Conservation (phyloP, 2,329 filamentous ascomycete genomes). For the Stemphylium vesicarium region DNA sequence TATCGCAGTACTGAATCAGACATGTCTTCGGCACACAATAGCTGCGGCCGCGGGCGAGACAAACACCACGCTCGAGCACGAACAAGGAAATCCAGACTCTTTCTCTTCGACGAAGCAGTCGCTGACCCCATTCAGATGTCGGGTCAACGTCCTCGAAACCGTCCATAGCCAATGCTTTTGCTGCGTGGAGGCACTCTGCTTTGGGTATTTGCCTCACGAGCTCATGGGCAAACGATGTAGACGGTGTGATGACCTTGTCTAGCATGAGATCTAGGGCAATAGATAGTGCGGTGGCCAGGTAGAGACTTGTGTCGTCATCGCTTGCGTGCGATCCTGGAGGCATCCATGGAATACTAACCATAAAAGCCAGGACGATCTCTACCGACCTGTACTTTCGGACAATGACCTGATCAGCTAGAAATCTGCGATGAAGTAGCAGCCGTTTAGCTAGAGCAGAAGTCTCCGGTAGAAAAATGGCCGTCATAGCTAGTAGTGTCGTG, state of each 20-base stretch:
- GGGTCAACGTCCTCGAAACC: slow-evolving; percentile 70
- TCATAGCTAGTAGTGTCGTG: slow-evolving; percentile 72
- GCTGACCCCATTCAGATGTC: slow-evolving; percentile 64
- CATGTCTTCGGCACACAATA: slow-evolving; percentile 72
- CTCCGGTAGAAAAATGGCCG: slow-evolving; percentile 70
- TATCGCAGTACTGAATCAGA: slow-evolving; percentile 70
- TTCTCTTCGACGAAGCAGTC: slow-evolving; percentile 69
- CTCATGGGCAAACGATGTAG: slow-evolving; percentile 55
- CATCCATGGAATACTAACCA: slow-evolving; percentile 80
- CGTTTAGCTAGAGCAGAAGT: slow-evolving; percentile 69
- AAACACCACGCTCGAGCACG: slow-evolving; percentile 75
- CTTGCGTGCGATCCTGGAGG: slow-evolving; percentile 69
- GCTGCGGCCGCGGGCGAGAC: slow-evolving; percentile 70
- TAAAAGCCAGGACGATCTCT: slow-evolving; percentile 76
- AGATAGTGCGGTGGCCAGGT: slow-evolving; percentile 72
- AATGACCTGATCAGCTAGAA: slow-evolving; percentile 68
- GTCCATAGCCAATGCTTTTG: slow-evolving; percentile 69
- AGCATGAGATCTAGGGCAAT: slow-evolving; percentile 73
- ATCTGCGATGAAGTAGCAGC: slow-evolving; percentile 68
- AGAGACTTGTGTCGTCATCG: slow-evolving; percentile 75
- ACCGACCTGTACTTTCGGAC: slow-evolving; percentile 69
- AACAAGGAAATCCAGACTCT: slow-evolving; percentile 75
- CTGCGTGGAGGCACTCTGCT: slow-evolving; percentile 72
- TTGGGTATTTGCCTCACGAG: slow-evolving; percentile 60
- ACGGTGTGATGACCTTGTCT: slow-evolving; percentile 71